phyloP scores from a whole-genome alignment of 345 rosid genomes.

The Punica granatum region DNA sequence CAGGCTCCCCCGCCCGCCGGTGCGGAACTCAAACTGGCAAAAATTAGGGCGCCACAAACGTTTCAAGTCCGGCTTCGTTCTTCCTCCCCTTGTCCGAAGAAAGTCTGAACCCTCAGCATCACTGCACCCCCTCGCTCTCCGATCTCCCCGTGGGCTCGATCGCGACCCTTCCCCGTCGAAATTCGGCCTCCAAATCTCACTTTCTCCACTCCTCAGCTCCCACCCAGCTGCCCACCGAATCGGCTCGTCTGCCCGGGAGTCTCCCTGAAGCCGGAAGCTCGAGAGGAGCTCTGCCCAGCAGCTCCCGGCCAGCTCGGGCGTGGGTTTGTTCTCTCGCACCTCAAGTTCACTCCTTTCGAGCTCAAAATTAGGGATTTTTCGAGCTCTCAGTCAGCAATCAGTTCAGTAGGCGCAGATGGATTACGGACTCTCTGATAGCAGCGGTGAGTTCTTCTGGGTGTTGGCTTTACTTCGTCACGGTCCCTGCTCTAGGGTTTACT shows the following conservation, averaged over 20 bases:
- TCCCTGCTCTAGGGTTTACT: conserved; percentile 9
- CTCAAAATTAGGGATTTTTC: not conserved
- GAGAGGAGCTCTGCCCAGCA: not conserved
- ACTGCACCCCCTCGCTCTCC: not conserved
- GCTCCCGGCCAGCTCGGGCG: not conserved
- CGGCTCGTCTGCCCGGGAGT: not conserved
- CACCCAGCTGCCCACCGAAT: not conserved
- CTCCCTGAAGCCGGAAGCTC: not conserved
- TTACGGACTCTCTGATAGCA: conserved; percentile 59
- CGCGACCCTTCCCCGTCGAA: not conserved
- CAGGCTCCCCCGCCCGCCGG: not conserved
- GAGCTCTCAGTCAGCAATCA: conserved; percentile 5
- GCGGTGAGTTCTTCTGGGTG: conserved; percentile 35
- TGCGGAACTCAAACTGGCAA: conserved; percentile 28
- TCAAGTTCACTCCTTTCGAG: not conserved
- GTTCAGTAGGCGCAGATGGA: conserved; percentile 31
- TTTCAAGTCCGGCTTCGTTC: conserved; percentile 29
- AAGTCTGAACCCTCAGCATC: conserved; percentile 1
- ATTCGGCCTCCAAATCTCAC: conserved; percentile 11
- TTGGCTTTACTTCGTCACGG: not conserved
- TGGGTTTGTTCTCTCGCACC: not conserved
- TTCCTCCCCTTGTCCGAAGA: conserved; percentile 15
- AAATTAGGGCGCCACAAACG: conserved; percentile 10
- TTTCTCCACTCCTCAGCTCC: not conserved
- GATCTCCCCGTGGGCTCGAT: conserved; percentile 5